These are phyloP conservation scores for Glarea lozoyensis DNA, from an alignment of 495 filamentous ascomycete genomes.

Conservation along the genomic window DNA sequence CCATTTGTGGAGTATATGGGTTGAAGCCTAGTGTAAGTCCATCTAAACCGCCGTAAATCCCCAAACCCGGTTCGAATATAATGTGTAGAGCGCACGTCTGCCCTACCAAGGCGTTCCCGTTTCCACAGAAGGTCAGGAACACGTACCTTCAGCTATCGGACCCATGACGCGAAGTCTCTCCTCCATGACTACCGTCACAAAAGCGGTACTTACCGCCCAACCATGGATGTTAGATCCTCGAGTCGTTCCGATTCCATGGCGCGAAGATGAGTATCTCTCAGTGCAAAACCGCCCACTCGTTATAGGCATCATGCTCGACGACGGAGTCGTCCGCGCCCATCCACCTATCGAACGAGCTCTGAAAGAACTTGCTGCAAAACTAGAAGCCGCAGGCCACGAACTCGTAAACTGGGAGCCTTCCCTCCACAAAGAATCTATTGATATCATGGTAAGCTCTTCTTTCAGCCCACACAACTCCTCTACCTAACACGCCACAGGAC, in stretches of 20 bases:
- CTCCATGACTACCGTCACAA: background rate
- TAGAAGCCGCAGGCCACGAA: slow-evolving; percentile 28
- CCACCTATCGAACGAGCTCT: slow-evolving; percentile 36
- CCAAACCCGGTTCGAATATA: too few species aligned
- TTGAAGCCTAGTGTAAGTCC: slow-evolving; percentile 51
- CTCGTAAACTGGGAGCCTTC: slow-evolving; percentile 18
- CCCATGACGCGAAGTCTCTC: slow-evolving; percentile 23
- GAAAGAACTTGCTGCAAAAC: slow-evolving; percentile 25
- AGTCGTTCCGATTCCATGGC: slow-evolving; percentile 1
- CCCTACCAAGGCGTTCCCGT: slow-evolving; percentile 29
- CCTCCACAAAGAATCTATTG: slow-evolving; percentile 28
- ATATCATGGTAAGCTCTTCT: slow-evolving; percentile 32
- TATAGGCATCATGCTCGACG: slow-evolving; percentile 40
- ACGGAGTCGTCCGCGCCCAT: slow-evolving; percentile 42
- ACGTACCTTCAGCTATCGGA: slow-evolving; percentile 27
- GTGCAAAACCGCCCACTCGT: slow-evolving; percentile 18
- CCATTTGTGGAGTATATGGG: slow-evolving; percentile 43
- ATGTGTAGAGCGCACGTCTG: background rate
- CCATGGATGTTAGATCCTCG: background rate
- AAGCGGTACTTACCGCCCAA: background rate
- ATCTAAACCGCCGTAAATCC: too few species aligned
- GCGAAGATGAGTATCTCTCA: background rate
- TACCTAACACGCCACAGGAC: background rate
- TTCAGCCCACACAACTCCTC: background rate
- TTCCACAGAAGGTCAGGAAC: slow-evolving; percentile 7